Percentiles rank a stretch among this genome's conserved stretches.
These are phyloP conservation scores for Annulohypoxylon stygium DNA, from an alignment of 495 filamentous ascomycete genomes.

Conservation along the genomic window DNA sequence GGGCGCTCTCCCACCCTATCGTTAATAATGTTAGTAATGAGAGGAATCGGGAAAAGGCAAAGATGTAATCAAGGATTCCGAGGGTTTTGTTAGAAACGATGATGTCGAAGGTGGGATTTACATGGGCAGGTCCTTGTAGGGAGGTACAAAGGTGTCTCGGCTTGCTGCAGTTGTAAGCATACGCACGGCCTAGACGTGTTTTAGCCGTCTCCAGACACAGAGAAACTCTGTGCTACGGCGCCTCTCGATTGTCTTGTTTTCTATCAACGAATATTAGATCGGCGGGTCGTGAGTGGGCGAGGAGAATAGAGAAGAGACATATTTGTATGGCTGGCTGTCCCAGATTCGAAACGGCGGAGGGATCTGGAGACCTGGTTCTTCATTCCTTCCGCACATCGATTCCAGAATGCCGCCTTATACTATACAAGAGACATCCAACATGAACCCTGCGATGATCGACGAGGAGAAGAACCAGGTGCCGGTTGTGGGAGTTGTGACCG, in stretches of 20 bases:
- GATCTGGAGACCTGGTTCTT: neutral
- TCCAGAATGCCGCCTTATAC: neutral
- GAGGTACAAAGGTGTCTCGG: conserved; percentile 19
- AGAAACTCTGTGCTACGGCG: conserved; percentile 14
- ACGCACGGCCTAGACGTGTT: conserved; percentile 1
- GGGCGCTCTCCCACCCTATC: neutral
- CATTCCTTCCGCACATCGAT: neutral
- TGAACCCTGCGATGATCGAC: conserved; percentile 22
- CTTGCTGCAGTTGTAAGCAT: conserved; percentile 7
- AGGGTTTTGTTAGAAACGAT: neutral
- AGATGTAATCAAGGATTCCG: conserved; percentile 12
- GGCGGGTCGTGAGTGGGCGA: neutral
- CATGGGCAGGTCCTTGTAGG: conserved; percentile 1
- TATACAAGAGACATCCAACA: conserved; percentile 2
- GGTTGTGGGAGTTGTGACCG: conserved; percentile 11
- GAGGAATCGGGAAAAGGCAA: neutral
- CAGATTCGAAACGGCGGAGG: neutral
- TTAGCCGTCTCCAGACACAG: neutral
- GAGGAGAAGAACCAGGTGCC: conserved; percentile 27
- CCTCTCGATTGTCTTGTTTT: conserved; percentile 19
- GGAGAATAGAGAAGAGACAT: neutral
- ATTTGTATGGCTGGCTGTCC: conserved; percentile 25
- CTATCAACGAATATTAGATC: conserved; percentile 20
- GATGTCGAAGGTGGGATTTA: neutral
- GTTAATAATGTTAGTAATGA: neutral